Base-by-base conservation (phyloP, 31 red algal genomes). In the Asparagopsis taxiformis region DNA sequence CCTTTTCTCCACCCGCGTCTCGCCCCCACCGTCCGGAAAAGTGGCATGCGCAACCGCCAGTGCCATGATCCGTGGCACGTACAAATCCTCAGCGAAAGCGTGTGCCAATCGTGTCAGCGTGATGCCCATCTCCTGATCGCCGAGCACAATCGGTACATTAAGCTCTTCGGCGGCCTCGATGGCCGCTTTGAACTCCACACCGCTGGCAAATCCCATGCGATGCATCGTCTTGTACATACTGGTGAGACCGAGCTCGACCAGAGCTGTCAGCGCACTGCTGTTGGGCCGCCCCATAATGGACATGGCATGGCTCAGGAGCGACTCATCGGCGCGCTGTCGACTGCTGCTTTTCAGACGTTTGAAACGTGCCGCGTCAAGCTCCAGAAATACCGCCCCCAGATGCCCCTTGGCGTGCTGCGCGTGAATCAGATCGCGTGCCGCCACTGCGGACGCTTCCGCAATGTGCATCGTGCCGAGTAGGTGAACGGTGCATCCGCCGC, bases 401-500 rank as follows among this genome's bases (percentile, higher is more conserved):
- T 37, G 34, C n/a, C 60, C 59, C 41, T 78, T 78, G 28, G 7
- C 38, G 41, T 78, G 22, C 20, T 78, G 59, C 3, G 48, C 59
- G 6, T 31, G 59, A 38, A 78, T 78, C 35, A 78, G 60, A 31
- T 78, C 5, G 17, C 74, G 74, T 2, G 74, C 59, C 29, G 74
- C 59, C 23, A 50, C 34, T 16, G 74, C 74, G 13, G 74, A 78
- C 1, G 74, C 74, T 56, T 78, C 44, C 16, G 74, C 74, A 34
- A 78, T 78, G 41, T 78, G 74, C 74, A 78, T 78, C 44, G 74
- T 78, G 31, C 74, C 74, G 22, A 78, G 31, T 11, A 78, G 74
- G 32, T 78, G 74, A 22, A 78, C 48, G 23, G 60, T 78, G 31
- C 9, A 38, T 11, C 65, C 28, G 29, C 56, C 51, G 21, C 56